Base-by-base conservation (phyloP, 768 basidiomycete genomes). In the Podaxis mareebaensis region DNA sequence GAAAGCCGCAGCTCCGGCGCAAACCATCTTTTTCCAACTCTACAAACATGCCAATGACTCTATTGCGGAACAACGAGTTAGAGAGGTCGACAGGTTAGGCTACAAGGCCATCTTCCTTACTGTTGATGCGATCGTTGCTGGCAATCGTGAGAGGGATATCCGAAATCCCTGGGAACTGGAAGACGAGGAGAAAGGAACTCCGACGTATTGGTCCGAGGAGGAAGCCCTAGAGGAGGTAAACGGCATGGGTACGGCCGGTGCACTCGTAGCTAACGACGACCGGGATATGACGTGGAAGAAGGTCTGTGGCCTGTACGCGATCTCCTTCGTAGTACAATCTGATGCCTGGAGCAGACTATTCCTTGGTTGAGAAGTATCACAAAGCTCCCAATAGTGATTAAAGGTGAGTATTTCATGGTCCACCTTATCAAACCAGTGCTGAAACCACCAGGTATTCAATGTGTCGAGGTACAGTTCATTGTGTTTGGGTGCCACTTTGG, bases 71-170 rank as follows among this genome's bases (percentile, higher is more conserved):
- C 79, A 82, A 65, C 84, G 92, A 30, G 82, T 97, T 15, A 80
- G 82, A 52, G 86, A 91, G 55, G 84, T 93, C 22, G 89, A 90
- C 63, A 71, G 74, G 33, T 75, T 92, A 3, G 93, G 93, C 0
- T 96, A 91, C 75, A 93, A 89, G 53, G 94, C 92, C 0, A 91
- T 98, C 63, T 93, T 93, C 73, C 79, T 98, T 60, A 97, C 95
- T 2, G 95, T 96, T 2, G 95, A 98, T 74, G 91, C 93, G 0
- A 80, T 92, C n/a, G 85, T 90, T 44, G 80, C 89, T 2, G 90
- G 92, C 8, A 95, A 94, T 67, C 83, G 94, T 52, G 92, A 94
- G 73, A 77, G 81, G 60, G 92, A 94, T 68, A 85, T 86, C 46
- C 82, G 85, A 60, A 84, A 81, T 63, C 83, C 85, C 11, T 89